These are phyloP conservation scores for Crepidotus variabilis DNA, from an alignment of 768 basidiomycete species.

Conservation along the genomic window DNA sequence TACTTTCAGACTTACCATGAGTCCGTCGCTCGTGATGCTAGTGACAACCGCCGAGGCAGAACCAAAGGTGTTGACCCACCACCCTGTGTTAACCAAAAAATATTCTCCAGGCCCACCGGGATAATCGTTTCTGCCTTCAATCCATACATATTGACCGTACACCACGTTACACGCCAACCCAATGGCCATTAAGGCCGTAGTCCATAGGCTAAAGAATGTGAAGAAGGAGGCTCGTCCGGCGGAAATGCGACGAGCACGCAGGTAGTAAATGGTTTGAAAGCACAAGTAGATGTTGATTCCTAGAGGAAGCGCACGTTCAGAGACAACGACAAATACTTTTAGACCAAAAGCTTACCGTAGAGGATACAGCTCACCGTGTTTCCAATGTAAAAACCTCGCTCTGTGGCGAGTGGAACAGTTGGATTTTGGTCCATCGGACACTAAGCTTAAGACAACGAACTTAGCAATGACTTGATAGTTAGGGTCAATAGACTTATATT, in stretches of 20 bases:
- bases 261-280: neutral
- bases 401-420: too few relatives aligned
- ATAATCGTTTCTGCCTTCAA: neutral
- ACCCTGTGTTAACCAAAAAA: neutral
- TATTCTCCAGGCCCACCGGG: neutral
- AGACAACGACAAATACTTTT: neutral
- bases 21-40: neutral
- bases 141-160: neutral
- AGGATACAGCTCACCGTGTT: too few relatives aligned
- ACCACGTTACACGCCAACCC: neutral
- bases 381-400: too few relatives aligned
- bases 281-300: neutral
- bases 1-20: neutral
- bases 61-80: conserved; percentile 1
- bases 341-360: neutral
- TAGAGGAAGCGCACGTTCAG: neutral
- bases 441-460: too few relatives aligned
- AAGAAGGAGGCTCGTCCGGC: neutral
- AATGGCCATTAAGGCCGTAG: neutral
- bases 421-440: too few relatives aligned
- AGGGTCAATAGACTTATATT: too few relatives aligned
- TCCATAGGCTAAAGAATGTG: neutral
- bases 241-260: too few relatives aligned
- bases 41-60: neutral
- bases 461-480: too few relatives aligned